Base-by-base conservation (phyloP, 495 filamentous ascomycete genomes). In the Penicillium crystallinum region DNA sequence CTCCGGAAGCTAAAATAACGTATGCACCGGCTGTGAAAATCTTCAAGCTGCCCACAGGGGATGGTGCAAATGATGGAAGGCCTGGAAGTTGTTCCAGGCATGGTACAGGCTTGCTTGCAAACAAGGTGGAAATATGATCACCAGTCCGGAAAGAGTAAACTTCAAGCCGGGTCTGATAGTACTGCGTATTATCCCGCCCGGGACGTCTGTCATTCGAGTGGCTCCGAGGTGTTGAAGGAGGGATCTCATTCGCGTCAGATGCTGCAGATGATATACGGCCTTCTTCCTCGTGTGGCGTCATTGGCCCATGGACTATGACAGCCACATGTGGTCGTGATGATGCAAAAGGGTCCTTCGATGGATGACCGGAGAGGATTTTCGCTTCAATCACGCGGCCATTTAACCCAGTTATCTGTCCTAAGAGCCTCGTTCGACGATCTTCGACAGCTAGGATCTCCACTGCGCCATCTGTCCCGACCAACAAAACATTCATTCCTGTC, bases 81-180 rank as follows among this genome's bases (percentile, higher is more conserved):
- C 73, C 73, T 4, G 66, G 70, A 25, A 72, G 62, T 37, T 65
- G 74, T 22, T 74, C 73, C 51, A 70, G 65, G 29, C 72, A 68
- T 7, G 72, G 69, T 9, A 76, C 66, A 7, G 73, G 71, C 22
- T 73, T 76, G 54, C 74, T 80, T 43, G 82, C 73, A 52, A 91
- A 82, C 10, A 96, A 74, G 0, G 85, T 87, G 21, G 81, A 74
- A 49, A 95, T 67, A 41, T 84, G 83, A 44, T 77, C 72, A 43
- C 84, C 81, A 6, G 81, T 87, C 49, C 77, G 78, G 21, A 96
- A 66, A 7, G 90, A 95, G 63, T 90, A 92, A 1, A 96, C 75
- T 50, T 95, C 89, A 4, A 92, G 89, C 0, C 85, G 84, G 1
- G 91, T 95, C 64, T 93, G 89, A 59, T 91, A 95, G 25, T 73